phyloP scores from a whole-genome alignment of 176 grass and related monocot genomes.

The Bothriochloa decipiens region DNA sequence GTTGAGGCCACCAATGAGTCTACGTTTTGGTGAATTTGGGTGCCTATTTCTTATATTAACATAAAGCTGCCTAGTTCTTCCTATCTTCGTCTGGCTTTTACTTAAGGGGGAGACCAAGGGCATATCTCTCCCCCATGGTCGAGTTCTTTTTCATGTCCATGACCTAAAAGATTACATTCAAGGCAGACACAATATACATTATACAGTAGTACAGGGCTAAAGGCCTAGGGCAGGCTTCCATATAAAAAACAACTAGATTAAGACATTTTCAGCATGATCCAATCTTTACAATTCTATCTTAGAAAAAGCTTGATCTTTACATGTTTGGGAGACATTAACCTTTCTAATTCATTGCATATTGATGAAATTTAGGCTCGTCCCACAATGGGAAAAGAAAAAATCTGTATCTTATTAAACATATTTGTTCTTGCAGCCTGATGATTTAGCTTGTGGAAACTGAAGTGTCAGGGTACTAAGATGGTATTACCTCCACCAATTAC shows the following conservation, averaged over 20 bases:
- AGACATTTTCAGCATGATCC: background rate
- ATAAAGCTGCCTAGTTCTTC: background rate
- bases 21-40: background rate
- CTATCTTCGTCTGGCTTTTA: background rate
- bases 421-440: background rate
- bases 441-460: constrained; percentile 21
- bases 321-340: background rate
- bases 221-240: background rate
- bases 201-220: background rate
- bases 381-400: background rate
- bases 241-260: background rate
- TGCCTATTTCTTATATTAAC: constrained; percentile 2
- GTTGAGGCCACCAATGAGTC: background rate
- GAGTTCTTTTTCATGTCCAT: background rate
- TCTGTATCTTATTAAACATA: background rate
- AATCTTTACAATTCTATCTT: constrained; percentile 12
- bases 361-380: background rate
- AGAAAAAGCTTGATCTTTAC: background rate
- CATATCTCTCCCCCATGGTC: background rate
- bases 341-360: background rate
- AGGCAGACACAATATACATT: background rate
- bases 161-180: background rate
- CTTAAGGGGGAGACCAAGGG: background rate
- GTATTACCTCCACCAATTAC: constrained; percentile 6
- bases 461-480: background rate